Conservation (phyloP, 148 eudicot genomes). For the Amaranthus hypochondriacus region DNA sequence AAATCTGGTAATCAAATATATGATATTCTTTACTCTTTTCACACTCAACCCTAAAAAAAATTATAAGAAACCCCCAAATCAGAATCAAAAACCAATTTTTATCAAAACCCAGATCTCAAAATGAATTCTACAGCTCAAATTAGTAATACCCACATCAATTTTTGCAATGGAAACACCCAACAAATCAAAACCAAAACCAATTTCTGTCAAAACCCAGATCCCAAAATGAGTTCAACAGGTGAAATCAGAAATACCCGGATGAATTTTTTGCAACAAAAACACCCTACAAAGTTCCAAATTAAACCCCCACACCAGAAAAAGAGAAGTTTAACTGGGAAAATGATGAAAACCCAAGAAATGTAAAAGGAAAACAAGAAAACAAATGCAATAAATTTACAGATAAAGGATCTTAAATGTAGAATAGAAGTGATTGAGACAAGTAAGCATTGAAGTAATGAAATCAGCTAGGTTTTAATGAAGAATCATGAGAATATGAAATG, state of each 20-base stretch:
- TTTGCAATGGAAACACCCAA: neutral
- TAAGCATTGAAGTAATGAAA: neutral
- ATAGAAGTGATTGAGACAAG: neutral
- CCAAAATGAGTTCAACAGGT: no score
- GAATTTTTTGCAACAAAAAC: neutral
- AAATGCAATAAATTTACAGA: neutral
- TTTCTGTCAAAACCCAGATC: no score
- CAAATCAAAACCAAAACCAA: neutral
- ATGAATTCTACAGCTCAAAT: neutral
- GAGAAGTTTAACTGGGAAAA: no score
- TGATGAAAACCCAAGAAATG: neutral
- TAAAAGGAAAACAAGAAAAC: neutral
- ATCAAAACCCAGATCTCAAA: constrained; percentile 4
- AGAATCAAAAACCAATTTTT: neutral
- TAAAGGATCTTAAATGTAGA: neutral
- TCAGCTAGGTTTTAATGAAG: no score
- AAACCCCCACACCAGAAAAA: no score
- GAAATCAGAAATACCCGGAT: no score
- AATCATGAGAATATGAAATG: neutral
- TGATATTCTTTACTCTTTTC: neutral
- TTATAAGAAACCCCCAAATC: neutral
- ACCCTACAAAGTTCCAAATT: neutral
- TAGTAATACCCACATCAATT: constrained; percentile 14
- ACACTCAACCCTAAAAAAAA: neutral
- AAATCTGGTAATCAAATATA: neutral